Evolutionary conservation across 441 rosid genomes (phyloP), one percentile per base, ranked within the genome.

Genomic region (Metrosideros polymorpha): DNA sequence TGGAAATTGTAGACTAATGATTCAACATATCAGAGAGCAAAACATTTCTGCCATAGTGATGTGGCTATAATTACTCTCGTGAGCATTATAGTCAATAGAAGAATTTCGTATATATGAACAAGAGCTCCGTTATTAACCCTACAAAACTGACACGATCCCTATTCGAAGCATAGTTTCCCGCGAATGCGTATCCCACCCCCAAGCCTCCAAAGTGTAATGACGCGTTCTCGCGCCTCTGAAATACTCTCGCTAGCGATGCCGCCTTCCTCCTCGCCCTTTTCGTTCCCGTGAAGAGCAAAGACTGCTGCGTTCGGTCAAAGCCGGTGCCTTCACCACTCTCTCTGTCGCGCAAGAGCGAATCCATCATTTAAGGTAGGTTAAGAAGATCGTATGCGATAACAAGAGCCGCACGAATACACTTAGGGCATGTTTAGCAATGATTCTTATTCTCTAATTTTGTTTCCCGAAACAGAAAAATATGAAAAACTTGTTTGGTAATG

Each of bases 261-360:
- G 99, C 98, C 88, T 97, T 97, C 85, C 99, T 91, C 89, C 98
- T 93, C 4, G 99, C 99, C 25, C 99, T 89, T 88, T 95, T 97
- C 56, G 99, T 95, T 76, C 99, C 98, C 0, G 98, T 96, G 87
- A 96, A 96, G 85, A 97, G 89, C 39, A 97, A 92, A 19, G 93
- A 88, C 83, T 94, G 98, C 19, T 96, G 94, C 92, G 89, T 55
- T 98, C 94, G 1, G 90, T 95, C 89, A 97, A 91, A n/a, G 99
- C 93, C 0, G 99, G 99, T 17, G 96, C 95, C 87, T 92, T 91
- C 30, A 96, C 88, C 83, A 95, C 96, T 88, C 91, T 95, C 89
- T 95, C 97, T 1, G 95, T 91, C 4, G 94, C 93, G n/a, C n/a
- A n/a, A n/a, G 7, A 56, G 61, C 30, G 15, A 56, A 56, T 56